Evolutionary conservation across 1,139 yeast genomes (phyloP).

Genomic region (Spathaspora sp.): DNA sequence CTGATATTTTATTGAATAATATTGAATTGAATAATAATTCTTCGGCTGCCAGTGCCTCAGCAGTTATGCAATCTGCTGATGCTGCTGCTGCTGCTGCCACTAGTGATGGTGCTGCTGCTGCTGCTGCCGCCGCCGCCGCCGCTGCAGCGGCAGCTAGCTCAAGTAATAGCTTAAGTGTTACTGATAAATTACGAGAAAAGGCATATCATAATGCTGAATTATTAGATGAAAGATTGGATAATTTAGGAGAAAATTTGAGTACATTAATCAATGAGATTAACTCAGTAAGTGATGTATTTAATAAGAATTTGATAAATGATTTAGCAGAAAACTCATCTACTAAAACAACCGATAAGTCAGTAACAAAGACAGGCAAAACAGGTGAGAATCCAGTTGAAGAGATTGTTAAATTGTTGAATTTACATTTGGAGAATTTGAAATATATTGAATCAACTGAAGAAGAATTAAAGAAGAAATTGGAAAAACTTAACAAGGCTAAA

Average conservation of each 20-base stretch:
- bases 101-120: slow-evolving; percentile 10
- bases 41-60: slow-evolving; percentile 7
- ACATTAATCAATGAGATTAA: slow-evolving; percentile 84
- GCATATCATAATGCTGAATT: slow-evolving; percentile 88
- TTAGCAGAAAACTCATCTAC: slow-evolving; percentile 23
- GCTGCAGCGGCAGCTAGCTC: slow-evolving; percentile 11
- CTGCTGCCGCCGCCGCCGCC: slow-evolving; percentile 9
- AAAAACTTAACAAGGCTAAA: slow-evolving; percentile 23
- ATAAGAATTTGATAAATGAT: slow-evolving; percentile 48
- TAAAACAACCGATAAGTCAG: slow-evolving; percentile 9
- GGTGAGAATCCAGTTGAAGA: slow-evolving; percentile 55
- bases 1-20: slow-evolving; percentile 55
- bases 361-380: slow-evolving; percentile 11
- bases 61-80: slow-evolving; percentile 5
- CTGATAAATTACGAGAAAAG: slow-evolving; percentile 85
- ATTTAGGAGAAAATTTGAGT: slow-evolving; percentile 71
- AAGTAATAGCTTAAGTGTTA: slow-evolving; percentile 28
- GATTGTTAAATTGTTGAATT: slow-evolving; percentile 77
- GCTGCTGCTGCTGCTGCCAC: slow-evolving; percentile 8
- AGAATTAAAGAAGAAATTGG: slow-evolving; percentile 65
- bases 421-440: slow-evolving; percentile 86
- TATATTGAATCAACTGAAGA: slow-evolving; percentile 79
- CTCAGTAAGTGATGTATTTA: slow-evolving; percentile 79
- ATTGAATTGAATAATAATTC: slow-evolving; percentile 31
- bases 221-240: slow-evolving; percentile 77